Percentiles rank a stretch among this genome's conserved stretches.
Conservation (phyloP, 2,329 filamentous ascomycete species). For the Aureobasidium sp. region DNA sequence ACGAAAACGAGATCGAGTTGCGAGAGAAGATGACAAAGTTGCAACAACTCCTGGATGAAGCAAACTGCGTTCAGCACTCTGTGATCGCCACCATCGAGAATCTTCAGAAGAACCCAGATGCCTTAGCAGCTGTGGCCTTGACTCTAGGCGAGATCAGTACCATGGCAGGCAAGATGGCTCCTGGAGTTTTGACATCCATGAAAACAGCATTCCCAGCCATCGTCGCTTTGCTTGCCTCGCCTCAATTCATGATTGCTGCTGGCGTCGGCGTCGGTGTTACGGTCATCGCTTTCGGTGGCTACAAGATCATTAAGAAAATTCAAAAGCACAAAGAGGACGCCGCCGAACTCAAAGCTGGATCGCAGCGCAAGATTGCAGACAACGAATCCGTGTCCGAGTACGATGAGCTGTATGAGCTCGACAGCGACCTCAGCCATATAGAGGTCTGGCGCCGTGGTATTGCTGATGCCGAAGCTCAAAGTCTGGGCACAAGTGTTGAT, state of each 20-base stretch:
- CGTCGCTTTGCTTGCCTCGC: constrained; percentile 77
- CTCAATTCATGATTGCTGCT: constrained; percentile 90
- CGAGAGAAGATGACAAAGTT: constrained; percentile 66
- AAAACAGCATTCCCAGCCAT: constrained; percentile 79
- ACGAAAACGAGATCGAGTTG: constrained; percentile 50
- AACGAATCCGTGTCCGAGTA: constrained; percentile 30
- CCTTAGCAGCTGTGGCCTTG: constrained; percentile 86
- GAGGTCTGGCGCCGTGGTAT: constrained; percentile 60
- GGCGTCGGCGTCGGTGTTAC: constrained; percentile 89
- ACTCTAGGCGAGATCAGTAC: constrained; percentile 87
- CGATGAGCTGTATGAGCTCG: constrained; percentile 52
- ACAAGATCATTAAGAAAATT: constrained; percentile 93
- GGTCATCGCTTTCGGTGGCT: constrained; percentile 89
- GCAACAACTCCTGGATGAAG: constrained; percentile 74
- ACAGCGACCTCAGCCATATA: constrained; percentile 49
- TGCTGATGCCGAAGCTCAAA: constrained; percentile 48
- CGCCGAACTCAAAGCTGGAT: constrained; percentile 21
- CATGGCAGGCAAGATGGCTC: constrained; percentile 75
- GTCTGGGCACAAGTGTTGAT: constrained; percentile 54
- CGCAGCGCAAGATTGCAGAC: constrained; percentile 23
- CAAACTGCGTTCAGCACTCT: constrained; percentile 79
- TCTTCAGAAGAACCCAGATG: constrained; percentile 75
- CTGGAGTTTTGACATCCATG: constrained; percentile 65
- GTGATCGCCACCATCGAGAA: constrained; percentile 76
- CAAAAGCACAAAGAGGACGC: constrained; percentile 38